These are phyloP conservation scores for Trypethelium eluteriae DNA, from an alignment of 495 filamentous ascomycete genomes.

Conservation along the genomic window DNA sequence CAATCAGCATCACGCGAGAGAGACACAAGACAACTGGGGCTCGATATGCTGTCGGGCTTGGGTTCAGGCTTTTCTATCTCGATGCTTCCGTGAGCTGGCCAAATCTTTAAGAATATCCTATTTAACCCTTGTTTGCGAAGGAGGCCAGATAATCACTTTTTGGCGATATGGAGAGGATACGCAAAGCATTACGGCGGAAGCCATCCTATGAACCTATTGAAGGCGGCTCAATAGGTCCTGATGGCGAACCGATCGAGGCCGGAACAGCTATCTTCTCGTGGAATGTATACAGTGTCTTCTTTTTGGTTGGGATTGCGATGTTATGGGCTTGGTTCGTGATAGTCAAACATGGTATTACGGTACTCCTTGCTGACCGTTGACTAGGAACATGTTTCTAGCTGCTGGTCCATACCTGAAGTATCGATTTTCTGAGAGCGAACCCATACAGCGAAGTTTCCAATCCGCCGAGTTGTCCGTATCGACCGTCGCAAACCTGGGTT, in stretches of 20 bases:
- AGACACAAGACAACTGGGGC: not conserved
- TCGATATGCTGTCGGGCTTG: not conserved
- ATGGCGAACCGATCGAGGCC: slow-evolving; percentile 24
- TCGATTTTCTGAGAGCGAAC: slow-evolving; percentile 64
- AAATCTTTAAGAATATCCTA: not conserved
- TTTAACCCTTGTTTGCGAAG: not conserved
- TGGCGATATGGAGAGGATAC: slow-evolving; percentile 31
- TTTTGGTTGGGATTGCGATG: slow-evolving; percentile 85
- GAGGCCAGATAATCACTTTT: not conserved
- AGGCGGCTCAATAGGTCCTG: slow-evolving; percentile 23
- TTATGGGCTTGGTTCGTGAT: slow-evolving; percentile 83
- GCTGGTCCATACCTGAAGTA: slow-evolving; percentile 85
- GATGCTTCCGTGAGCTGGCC: not conserved
- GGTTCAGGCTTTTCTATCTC: not conserved
- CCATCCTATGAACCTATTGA: slow-evolving; percentile 33
- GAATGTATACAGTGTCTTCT: slow-evolving; percentile 77
- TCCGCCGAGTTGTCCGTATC: slow-evolving; percentile 80
- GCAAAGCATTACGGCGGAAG: slow-evolving; percentile 22
- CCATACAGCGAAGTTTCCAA: slow-evolving; percentile 74
- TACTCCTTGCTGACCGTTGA: slow-evolving; percentile 7
- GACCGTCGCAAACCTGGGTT: slow-evolving; percentile 67
- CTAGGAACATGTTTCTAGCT: slow-evolving; percentile 97
- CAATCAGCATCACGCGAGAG: not conserved
- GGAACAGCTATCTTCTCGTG: slow-evolving; percentile 36
- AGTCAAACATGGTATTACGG: not conserved